phyloP scores from a whole-genome alignment of 331 rosid genomes.

The Pyracantha coccinea region DNA sequence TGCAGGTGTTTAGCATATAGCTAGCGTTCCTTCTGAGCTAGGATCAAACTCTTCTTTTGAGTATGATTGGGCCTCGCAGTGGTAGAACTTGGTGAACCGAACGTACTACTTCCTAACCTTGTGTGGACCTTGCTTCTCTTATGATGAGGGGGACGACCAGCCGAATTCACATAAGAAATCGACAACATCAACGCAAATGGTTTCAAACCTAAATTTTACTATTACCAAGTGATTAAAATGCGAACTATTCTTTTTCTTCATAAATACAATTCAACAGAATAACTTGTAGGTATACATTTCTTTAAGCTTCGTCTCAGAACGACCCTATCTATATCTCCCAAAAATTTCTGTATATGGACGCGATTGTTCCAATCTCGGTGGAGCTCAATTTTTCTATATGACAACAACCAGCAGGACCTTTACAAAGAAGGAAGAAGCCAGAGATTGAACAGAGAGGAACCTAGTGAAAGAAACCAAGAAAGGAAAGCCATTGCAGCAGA shows the following conservation, averaged over 20 bases:
- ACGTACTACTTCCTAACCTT: no score
- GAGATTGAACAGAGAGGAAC: slow-evolving; percentile 69
- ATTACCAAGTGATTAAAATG: background rate
- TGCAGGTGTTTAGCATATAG: no score
- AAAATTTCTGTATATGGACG: background rate
- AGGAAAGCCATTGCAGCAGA: slow-evolving; percentile 88
- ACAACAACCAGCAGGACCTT: slow-evolving; percentile 11
- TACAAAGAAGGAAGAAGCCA: slow-evolving; percentile 73
- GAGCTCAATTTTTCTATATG: slow-evolving; percentile 19
- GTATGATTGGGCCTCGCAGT: no score
- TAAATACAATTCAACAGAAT: background rate
- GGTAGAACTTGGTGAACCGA: no score
- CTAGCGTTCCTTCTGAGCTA: no score
- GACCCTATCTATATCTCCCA: background rate
- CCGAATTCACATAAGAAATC: no score
- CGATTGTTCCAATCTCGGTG: slow-evolving; percentile 18
- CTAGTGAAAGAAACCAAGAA: slow-evolving; percentile 69
- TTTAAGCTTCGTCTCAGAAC: background rate
- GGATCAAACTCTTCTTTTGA: no score
- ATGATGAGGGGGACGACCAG: no score
- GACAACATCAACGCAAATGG: no score
- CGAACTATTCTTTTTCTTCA: background rate
- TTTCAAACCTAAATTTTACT: no score
- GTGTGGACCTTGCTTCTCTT: no score
- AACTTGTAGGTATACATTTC: background rate